Conservation (phyloP, 768 basidiomycete species). For the Russula abietina region DNA sequence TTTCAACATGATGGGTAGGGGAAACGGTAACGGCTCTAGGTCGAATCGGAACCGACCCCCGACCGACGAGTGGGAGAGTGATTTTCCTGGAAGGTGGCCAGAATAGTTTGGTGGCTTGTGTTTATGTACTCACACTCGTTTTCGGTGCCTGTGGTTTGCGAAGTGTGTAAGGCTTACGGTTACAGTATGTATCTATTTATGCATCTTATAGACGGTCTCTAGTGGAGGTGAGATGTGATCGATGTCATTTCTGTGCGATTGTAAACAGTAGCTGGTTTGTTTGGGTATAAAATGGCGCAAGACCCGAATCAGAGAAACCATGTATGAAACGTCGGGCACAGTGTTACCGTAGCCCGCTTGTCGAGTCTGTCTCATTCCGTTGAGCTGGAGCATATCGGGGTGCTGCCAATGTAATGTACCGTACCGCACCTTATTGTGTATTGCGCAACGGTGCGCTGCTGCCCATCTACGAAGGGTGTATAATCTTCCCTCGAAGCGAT, state of each 20-base stretch:
- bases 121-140: background rate
- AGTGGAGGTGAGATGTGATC: background rate
- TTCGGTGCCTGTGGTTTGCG: background rate
- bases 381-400: no score
- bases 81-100: constrained; percentile 12
- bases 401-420: no score
- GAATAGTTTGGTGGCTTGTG: background rate
- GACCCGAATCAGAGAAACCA: no score
- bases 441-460: background rate
- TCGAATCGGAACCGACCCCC: constrained; percentile 8
- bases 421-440: no score
- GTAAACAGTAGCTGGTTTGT: no score
- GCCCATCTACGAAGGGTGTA: background rate
- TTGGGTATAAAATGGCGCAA: no score
- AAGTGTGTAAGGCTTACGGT: background rate
- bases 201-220: constrained; percentile 5
- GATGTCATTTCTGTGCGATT: background rate
- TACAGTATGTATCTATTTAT: constrained; percentile 7
- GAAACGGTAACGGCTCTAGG: constrained; percentile 12
- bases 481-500: background rate
- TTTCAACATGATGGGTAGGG: constrained; percentile 14
- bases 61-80: constrained; percentile 6
- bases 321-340: background rate
- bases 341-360: no score
- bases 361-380: no score